Base-by-base conservation (phyloP, 1,139 yeast species). In the Saccharomycopsis hybrid region DNA sequence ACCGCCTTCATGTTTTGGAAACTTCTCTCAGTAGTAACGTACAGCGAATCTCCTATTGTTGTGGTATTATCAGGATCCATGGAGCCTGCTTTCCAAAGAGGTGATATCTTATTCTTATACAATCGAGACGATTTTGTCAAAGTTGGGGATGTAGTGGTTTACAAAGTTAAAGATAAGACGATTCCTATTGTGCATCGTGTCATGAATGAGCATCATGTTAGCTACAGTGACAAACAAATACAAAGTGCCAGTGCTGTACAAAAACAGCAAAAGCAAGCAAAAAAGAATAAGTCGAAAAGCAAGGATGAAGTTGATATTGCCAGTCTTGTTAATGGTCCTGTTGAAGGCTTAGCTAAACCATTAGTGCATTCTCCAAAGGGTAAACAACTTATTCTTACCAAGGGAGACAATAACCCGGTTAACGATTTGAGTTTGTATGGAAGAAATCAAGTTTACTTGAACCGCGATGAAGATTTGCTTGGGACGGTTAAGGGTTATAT, bases 81-180 rank as follows among this genome's bases (percentile, higher is more conserved):
- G 99, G 98, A 94, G 64, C 99, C 99, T 1, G 98, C 98, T 0
- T 94, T 94, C 74, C 97, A 92, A 67, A 79, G 98, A 67, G 99
- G 99, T 46, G 99, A 92, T 63, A 83, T 94, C 41, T 71, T 92
- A 54, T 83, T 92, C 62, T 72, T 92, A 53, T 89, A 96, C 96
- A 92, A 92, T 66, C 74, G 97, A 57, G 82, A 85, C 53, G 60
- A 68, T 25, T 67, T 67, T 40, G 81, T 82, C 39, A 71, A 77
- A 47, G 95, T 90, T 1, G 99, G 99, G n/a, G 98, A 92, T 62
- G 76, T 92, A 29, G 97, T 92, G 9, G 98, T 92, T n/a, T 92
- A 94, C 64, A 92, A 92, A 60, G 78, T 90, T 31, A 76, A 77
- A 49, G 87, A 83, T 2, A 82, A 87, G 61, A 73, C 79, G 38